phyloP scores from a whole-genome alignment of 495 filamentous ascomycete species.

The Penicillium tannophilum region DNA sequence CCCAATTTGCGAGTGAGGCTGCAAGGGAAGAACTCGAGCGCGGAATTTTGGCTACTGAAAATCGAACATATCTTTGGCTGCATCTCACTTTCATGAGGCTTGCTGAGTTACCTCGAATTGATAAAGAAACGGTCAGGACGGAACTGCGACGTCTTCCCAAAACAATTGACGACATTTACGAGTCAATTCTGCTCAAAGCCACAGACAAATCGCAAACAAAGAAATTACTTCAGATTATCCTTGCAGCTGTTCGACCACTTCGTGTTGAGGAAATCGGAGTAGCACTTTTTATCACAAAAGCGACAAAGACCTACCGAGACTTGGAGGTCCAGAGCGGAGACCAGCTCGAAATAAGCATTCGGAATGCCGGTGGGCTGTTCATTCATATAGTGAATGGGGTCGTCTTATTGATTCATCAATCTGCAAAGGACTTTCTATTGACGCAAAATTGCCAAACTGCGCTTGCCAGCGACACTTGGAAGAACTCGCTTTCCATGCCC shows the following conservation, averaged over 20 bases:
- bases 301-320: no score
- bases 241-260: neutral
- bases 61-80: conserved; percentile 5
- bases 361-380: conserved; percentile 1
- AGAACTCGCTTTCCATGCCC: neutral
- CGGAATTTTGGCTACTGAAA: neutral
- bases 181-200: neutral
- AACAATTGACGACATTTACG: neutral
- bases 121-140: neutral
- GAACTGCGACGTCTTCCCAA: neutral
- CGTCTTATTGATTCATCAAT: conserved; percentile 3
- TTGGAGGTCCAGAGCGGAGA: neutral
- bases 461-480: neutral
- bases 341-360: neutral
- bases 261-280: neutral
- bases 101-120: neutral
- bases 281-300: neutral
- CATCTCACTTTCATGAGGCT: neutral
- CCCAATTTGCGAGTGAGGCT: no score
- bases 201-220: no score
- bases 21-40: no score
- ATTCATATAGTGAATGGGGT: neutral
- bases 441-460: neutral
- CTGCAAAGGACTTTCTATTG: conserved; percentile 3
- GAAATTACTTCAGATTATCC: neutral